Conservation (phyloP, 331 rosid genomes). For the Acacia concinna region DNA sequence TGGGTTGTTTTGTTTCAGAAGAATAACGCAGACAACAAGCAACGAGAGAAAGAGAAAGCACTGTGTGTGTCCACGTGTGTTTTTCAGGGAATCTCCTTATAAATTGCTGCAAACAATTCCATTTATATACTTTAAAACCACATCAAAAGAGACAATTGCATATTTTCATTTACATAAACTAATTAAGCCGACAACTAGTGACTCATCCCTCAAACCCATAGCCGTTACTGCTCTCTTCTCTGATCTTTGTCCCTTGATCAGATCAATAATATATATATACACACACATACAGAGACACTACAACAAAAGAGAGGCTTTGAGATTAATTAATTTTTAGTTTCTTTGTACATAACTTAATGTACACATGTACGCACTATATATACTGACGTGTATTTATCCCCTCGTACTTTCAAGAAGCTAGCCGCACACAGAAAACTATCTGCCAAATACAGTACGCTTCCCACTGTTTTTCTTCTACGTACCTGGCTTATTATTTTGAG, state of each 20-base stretch:
- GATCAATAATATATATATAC: neutral
- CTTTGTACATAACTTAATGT: neutral
- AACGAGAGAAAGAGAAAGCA: neutral
- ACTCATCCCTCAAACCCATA: neutral
- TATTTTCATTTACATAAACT: neutral
- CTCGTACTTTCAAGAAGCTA: neutral
- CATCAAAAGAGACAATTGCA: neutral
- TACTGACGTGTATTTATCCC: neutral
- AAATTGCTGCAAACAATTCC: neutral
- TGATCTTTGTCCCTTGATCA: neutral
- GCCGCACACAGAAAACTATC: slow-evolving; percentile 26
- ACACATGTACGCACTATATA: neutral
- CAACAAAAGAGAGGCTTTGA: neutral
- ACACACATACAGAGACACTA: neutral
- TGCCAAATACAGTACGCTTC: slow-evolving; percentile 3
- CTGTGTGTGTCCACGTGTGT: slow-evolving; percentile 9
- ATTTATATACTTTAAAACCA: neutral
- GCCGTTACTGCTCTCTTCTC: neutral
- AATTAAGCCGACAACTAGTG: slow-evolving; percentile 28
- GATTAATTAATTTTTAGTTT: neutral
- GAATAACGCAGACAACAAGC: slow-evolving; percentile 2
- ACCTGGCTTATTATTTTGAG: neutral
- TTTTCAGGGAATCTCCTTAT: slow-evolving; percentile 22
- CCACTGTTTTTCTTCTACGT: neutral
- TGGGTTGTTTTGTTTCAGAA: neutral